Evolutionary conservation across 495 filamentous ascomycete species (phyloP).

Genomic region (Xylaria intraflava): DNA sequence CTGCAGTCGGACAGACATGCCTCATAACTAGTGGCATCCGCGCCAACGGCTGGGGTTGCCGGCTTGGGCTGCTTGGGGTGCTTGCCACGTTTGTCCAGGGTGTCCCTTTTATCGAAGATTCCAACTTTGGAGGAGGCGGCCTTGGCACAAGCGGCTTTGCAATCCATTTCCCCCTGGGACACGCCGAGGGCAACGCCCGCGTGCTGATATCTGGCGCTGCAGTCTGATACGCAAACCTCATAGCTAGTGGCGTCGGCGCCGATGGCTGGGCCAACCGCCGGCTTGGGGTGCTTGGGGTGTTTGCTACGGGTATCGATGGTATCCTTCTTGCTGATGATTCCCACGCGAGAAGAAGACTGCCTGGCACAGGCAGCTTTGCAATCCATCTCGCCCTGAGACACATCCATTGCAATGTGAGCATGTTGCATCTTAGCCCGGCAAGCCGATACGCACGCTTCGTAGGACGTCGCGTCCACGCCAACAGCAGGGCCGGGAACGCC

Average conservation of each 20-base stretch:
- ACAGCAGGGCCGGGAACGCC: neutral
- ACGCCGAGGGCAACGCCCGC: neutral
- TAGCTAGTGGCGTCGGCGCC: neutral
- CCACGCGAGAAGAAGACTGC: neutral
- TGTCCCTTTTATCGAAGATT: neutral
- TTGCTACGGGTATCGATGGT: neutral
- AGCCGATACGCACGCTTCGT: neutral
- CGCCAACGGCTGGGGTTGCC: neutral
- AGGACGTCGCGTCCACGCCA: neutral
- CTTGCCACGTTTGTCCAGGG: no score
- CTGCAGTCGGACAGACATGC: constrained; percentile 2
- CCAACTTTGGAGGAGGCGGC: neutral
- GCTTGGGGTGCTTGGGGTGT: neutral
- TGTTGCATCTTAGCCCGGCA: neutral
- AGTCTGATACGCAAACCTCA: neutral
- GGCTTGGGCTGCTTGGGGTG: no score
- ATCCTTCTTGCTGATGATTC: neutral
- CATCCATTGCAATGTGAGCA: neutral
- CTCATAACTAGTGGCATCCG: neutral
- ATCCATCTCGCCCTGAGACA: neutral
- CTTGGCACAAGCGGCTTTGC: neutral
- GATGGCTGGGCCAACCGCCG: neutral
- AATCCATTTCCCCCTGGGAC: neutral
- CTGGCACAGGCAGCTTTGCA: neutral
- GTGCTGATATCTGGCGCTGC: neutral